Evolutionary conservation across 1,284 basidiomycete species (phyloP).

Genomic region (Bjerkandera adusta): DNA sequence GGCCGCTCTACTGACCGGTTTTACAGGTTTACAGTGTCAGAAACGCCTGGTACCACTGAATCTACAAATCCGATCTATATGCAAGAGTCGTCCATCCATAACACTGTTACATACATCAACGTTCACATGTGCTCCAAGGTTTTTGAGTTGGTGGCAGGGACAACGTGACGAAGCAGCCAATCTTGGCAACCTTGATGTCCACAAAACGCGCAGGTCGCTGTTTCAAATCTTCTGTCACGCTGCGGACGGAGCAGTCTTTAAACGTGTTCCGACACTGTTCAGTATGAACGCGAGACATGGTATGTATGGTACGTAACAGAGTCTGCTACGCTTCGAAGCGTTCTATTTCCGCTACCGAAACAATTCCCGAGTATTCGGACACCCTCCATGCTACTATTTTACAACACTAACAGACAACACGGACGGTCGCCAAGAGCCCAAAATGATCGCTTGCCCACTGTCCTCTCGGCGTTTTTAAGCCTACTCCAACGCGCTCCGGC

Average conservation of each 20-base stretch:
- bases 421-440: slow-evolving; percentile 50
- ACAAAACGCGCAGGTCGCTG: no score
- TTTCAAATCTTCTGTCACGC: no score
- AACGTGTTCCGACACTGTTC: background rate
- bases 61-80: no score
- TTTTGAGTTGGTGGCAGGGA: no score
- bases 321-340: background rate
- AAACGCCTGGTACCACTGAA: no score
- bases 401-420: slow-evolving; percentile 24
- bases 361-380: background rate
- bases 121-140: no score
- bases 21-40: no score
- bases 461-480: slow-evolving; percentile 37
- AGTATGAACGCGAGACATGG: background rate
- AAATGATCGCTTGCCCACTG: slow-evolving; percentile 67
- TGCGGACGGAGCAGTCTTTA: background rate
- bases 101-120: no score
- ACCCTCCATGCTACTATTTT: background rate
- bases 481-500: slow-evolving; percentile 54
- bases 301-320: background rate
- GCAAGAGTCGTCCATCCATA: no score
- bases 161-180: no score
- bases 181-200: no score
- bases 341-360: background rate
- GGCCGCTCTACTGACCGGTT: no score